Base-by-base conservation (phyloP, 2,329 filamentous ascomycete genomes). In the Penicillium sp. region DNA sequence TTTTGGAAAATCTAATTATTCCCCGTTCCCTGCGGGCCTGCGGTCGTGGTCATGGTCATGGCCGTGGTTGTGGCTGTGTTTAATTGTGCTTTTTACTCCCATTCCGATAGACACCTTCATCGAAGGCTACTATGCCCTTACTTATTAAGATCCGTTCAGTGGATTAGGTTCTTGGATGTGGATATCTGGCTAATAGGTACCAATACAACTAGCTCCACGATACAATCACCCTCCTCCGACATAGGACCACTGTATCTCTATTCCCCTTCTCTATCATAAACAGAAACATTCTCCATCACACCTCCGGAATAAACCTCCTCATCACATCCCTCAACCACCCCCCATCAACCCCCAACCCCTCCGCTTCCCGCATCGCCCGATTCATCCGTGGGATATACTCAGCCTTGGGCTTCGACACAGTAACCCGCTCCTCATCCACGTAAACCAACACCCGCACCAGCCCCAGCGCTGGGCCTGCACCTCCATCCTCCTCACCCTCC, bases 371-470 rank as follows among this genome's bases (percentile, higher is more conserved):
- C 63, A 79, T 77, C n/a, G 69, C 77, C 35, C 77, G 69, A 60
- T 79, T 78, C 77, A 79, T 79, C 54, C 77, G 62, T 3, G 67
- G 71, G 39, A 79, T 72, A 63, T 79, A 79, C 65, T 79, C 76
- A 7, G 65, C 60, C 39, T 70, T 76, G 1, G 78, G 76, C 35
- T 61, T 55, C 0, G 70, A 73, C 15, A 72, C 57, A 15, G 52
- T 43, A 12, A 77, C 72, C 35, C 74, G 69, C 55, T 71, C 54
- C 63, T 79, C 77, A 69, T 79, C 77, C 10, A 79, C 72, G 69
- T 79, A 79, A 17, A 79, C 74, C 58, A 79, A 63, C 10, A 71
- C 74, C 37, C 49, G 31, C 31, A 38, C 35, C 54, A 57, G 43
- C 37, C 47, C 47, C 59, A 55, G 12, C 50, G 38, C 38, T 63